Conservation (phyloP, 2,329 filamentous ascomycete genomes). For the Onygenales sp. region DNA sequence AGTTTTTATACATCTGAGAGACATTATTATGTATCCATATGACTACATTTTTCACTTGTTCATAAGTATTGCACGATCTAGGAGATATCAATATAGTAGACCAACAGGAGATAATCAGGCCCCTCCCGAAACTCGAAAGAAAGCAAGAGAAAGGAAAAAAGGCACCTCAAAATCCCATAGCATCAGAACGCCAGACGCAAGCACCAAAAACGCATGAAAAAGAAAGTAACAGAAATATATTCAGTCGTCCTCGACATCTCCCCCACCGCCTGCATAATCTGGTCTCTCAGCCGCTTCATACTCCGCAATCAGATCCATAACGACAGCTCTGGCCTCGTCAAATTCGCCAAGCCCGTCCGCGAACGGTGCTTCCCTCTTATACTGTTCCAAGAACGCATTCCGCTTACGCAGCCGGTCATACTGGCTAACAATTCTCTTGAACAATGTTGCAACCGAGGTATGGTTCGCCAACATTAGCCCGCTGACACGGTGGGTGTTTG, state of each 20-base stretch:
- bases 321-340: constrained; percentile 86
- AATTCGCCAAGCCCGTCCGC: constrained; percentile 87
- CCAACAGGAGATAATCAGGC: too few relatives aligned
- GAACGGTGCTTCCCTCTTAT: constrained; percentile 93
- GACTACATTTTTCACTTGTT: too few relatives aligned
- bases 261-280: constrained; percentile 64
- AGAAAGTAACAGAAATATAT: background rate
- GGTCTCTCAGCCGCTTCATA: constrained; percentile 91
- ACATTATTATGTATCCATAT: too few relatives aligned
- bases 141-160: too few relatives aligned
- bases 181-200: background rate
- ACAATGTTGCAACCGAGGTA: constrained; percentile 91
- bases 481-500: constrained; percentile 87
- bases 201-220: background rate
- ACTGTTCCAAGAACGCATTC: constrained; percentile 91
- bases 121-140: too few relatives aligned
- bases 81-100: too few relatives aligned
- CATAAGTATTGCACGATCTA: too few relatives aligned
- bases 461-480: constrained; percentile 98
- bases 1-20: too few relatives aligned
- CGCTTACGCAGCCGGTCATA: constrained; percentile 93
- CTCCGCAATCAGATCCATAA: constrained; percentile 81
- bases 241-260: constrained; percentile 6
- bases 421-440: constrained; percentile 85
- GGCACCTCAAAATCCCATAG: too few relatives aligned